Base-by-base conservation (phyloP, 176 grass and related monocot species). In the Hordeum marinum region DNA sequence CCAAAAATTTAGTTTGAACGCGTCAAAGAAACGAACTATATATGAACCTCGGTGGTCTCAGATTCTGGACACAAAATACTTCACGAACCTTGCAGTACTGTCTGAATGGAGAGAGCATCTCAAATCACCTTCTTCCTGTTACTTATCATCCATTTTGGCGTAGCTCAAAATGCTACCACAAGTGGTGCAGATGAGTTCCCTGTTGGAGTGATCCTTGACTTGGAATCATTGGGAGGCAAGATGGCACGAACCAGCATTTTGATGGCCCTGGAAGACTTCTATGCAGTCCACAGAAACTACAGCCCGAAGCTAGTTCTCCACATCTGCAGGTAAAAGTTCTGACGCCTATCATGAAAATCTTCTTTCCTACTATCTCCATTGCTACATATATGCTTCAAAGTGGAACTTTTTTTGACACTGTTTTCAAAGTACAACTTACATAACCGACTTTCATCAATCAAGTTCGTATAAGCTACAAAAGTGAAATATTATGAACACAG, bases 211-310 rank as follows among this genome's bases (percentile, higher is more conserved):
- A 87, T 96, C 48, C 91, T 89, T 0, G 84, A 96, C 72, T 29
- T 86, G 52, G 25, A 4, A 1, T 88, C 88, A 21, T 50, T 74
- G 32, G 63, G 80, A 9, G 94, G 94, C 2, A 91, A 80, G 65
- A 82, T 85, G 9, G 61, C 74, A 37, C 40, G 23, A 11, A 87
- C 91, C 77, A 91, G 86, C 36, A 40, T 91, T 34, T 77, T 71
- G 7, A 64, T 95, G 88, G 94, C 94, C 1, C 27, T 93, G 8
- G 60, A 89, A 24, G 94, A 95, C 52, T 95, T 95, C 82, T 93
- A 95, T 34, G 25, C n/a, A 0, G 76, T 57, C 1, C 58, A 93
- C 46, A 35, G 13, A 0, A 91, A 93, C 80, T 82, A 83, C 67
- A 85, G 5, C 31, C 79, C 90, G 21, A 88, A 80, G 84, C 66